These are phyloP conservation scores for Cydonia oblonga DNA, from an alignment of 331 rosid species.

Conservation along the genomic window DNA sequence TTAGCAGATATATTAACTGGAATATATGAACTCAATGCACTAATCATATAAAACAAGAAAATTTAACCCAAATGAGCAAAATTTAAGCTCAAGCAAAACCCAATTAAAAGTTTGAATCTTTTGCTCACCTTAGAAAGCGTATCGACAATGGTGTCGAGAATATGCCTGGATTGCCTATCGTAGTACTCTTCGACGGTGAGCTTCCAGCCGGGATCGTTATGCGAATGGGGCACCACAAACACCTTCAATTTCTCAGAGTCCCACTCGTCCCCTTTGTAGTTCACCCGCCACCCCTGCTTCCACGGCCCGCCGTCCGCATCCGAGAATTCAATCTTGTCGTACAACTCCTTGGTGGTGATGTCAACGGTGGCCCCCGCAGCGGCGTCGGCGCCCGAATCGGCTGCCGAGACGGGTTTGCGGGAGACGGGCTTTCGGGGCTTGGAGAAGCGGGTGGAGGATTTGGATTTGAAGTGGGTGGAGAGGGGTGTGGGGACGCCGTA, in stretches of 20 bases:
- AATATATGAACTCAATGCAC: background rate
- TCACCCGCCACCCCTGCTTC: conserved; percentile 94
- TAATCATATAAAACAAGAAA: background rate
- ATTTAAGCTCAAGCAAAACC: background rate
- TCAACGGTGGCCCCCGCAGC: conserved; percentile 50
- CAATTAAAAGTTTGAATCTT: background rate
- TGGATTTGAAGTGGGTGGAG: conserved; percentile 32
- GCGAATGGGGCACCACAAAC: conserved; percentile 91
- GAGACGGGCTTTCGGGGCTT: conserved; percentile 26
- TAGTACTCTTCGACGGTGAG: conserved; percentile 90
- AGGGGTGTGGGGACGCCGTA: conserved; percentile 77
- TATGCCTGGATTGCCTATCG: conserved; percentile 67
- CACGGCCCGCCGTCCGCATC: conserved; percentile 92
- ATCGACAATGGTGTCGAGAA: conserved; percentile 82
- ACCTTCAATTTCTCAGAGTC: conserved; percentile 82
- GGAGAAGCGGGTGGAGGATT: conserved; percentile 16
- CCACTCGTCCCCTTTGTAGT: conserved; percentile 86
- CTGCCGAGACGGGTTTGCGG: conserved; percentile 26
- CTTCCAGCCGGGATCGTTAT: conserved; percentile 99
- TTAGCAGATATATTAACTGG: background rate
- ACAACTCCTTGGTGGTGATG: conserved; percentile 71
- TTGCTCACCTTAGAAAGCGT: conserved; percentile 58
- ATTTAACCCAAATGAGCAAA: background rate
- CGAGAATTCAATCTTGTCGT: conserved; percentile 66
- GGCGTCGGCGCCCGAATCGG: background rate